Base-by-base conservation (phyloP, 805 yeast genomes). In the Phaffomyces opuntiae region DNA sequence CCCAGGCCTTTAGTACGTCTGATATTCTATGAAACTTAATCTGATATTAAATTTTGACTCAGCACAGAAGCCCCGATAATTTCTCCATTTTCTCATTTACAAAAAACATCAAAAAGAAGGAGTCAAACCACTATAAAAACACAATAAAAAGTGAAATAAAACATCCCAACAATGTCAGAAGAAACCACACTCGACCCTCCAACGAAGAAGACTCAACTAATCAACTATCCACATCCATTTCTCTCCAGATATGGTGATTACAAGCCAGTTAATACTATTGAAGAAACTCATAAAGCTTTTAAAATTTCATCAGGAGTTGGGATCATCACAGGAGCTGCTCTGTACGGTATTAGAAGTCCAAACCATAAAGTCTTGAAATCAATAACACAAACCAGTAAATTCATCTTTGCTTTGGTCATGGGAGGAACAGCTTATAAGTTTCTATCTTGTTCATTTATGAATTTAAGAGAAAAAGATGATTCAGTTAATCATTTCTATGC, bases 401-500 rank as follows among this genome's bases (percentile, higher is more conserved):
- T 72, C 8, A 65, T 68, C 34, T 62, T 67, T 39, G 70, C 69
- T 1, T 66, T 74, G 48, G 74, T 79, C 39, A 69, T 79, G 12
- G 71, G 71, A 21, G 79, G 80, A 39, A 70, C 77, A 27, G 73
- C 77, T 9, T 74, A 61, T 57, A 61, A 62, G 39, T 63, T 70
- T 51, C 63, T 63, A 9, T 66, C 68, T 27, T 62, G 75, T 38
- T 68, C 76, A 24, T 51, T 76, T 32, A 70, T 83, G 51, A 82
- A 83, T 62, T 63, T 83, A 54, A 71, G 86, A 57, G 80, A 78
- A 61, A 73, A 70, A 58, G 78, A 77, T 55, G 85, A 81, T 56
- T 80, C 80, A 14, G 66, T 77, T 67, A 82, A 81, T 62, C 73
- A 77, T 17, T 73, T 78, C 44, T 59, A 56, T 39, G 76, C 75